Conservation (phyloP, 176 grass and related monocot species). For the Triticum dicoccoides region DNA sequence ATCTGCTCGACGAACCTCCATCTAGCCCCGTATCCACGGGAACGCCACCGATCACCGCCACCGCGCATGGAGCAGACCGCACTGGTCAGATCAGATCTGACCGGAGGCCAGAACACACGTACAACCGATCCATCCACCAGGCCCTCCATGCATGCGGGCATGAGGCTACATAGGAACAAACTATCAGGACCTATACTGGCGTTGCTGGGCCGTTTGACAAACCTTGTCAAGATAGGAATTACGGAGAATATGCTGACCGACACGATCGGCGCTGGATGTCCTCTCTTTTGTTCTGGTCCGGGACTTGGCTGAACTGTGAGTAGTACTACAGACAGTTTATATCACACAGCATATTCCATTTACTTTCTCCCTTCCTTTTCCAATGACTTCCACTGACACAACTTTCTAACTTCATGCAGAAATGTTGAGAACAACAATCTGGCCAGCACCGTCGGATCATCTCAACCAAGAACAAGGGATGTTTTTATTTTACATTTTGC, state of each 20-base stretch:
- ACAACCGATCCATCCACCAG: no score
- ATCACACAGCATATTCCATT: not conserved
- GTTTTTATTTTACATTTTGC: no score
- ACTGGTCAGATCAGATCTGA: no score
- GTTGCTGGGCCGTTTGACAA: slow-evolving; percentile 26
- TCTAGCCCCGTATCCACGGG: no score
- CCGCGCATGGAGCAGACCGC: no score
- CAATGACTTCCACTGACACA: not conserved
- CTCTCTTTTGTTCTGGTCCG: slow-evolving; percentile 19
- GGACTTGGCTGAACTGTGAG: slow-evolving; percentile 37
- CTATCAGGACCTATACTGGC: not conserved
- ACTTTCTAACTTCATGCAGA: not conserved
- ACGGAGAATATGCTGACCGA: slow-evolving; percentile 21
- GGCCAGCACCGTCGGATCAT: slow-evolving; percentile 18
- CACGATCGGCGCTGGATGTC: slow-evolving; percentile 9
- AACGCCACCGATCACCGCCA: no score
- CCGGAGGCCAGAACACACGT: no score
- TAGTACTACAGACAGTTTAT: not conserved
- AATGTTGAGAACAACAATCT: slow-evolving; percentile 36
- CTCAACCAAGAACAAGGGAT: slow-evolving; percentile 21
- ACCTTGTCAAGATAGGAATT: not conserved
- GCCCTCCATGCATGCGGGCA: not conserved
- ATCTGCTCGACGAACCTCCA: no score
- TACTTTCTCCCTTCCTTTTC: not conserved
- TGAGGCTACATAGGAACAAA: slow-evolving; percentile 7